Base-by-base conservation (phyloP, 179 eudicot genomes). In the Beta lomatogona region DNA sequence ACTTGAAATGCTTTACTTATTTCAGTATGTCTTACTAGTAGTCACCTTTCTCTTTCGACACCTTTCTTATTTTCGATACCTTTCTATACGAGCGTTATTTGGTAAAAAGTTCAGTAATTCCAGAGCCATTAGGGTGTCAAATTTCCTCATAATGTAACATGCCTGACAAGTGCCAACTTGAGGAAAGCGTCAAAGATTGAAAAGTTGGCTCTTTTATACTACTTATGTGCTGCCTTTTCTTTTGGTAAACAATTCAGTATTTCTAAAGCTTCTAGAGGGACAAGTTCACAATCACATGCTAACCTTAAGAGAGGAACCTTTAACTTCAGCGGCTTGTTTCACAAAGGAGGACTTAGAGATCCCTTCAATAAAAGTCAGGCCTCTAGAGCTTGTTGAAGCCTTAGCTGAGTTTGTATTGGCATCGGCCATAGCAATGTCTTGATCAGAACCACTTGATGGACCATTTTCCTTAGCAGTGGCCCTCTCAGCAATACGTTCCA, bases 231-330 rank as follows among this genome's bases (percentile, higher is more conserved):
- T 3, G 41, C 41, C 41, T 36, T 36, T 36, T 36, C 41, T 78
- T 70, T 44, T 8, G 54, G 14, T 2, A 72, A 52, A 79, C 71
- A 22, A 3, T 16, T 79, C 69, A 58, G 48, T 13, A 57, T 44
- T 79, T 71, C 48, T 14, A 64, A 58, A 45, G 76, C 70, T 54
- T 64, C 7, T 45, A 60, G 77, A 60, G 28, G 25, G 25, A 18
- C 21, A 45, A 21, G 16, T n/a, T 28, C 71, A 75, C 13, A 76
- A 58, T 41, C 45, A 64, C 19, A 64, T 71, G 60, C 83, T 18
- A 84, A 92, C 99, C 98, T 96, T 96, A 28, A 94, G 85, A 48
- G 93, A 96, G 82, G 94, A 91, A 77, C 92, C 91, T 88, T 91
- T 90, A 58, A 96, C 74, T 76, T 96, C 99, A 83, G 92, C 85